Evolutionary conservation across 2,329 filamentous ascomycete genomes (phyloP).

Genomic region (Lasiodiplodia hormozganensis): DNA sequence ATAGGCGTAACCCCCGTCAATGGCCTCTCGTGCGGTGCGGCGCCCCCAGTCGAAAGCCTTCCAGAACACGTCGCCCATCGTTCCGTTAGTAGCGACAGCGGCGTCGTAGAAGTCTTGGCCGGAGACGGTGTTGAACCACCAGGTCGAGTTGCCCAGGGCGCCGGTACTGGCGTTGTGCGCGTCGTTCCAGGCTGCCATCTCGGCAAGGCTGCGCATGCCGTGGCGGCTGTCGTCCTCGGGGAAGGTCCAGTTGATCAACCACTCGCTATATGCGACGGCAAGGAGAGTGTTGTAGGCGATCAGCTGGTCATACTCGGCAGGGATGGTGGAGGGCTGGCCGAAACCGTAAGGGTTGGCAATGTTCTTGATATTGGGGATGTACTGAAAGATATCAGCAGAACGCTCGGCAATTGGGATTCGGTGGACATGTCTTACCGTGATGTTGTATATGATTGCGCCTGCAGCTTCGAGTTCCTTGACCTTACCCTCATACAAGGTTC

Average conservation of each 20-base stretch:
- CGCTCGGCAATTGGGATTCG: too few species aligned
- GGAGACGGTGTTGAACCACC: not conserved
- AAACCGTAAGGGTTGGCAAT: not conserved
- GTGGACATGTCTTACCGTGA: too few species aligned
- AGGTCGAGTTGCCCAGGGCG: not conserved
- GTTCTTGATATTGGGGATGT: not conserved
- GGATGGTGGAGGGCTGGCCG: not conserved
- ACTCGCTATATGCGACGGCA: not conserved
- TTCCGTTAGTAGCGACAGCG: not conserved
- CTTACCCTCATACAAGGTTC: too few species aligned
- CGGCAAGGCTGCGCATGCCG: not conserved
- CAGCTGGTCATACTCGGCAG: not conserved
- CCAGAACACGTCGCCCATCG: not conserved
- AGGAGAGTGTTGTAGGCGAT: not conserved
- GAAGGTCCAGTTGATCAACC: not conserved
- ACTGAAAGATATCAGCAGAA: not conserved
- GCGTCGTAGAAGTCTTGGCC: not conserved
- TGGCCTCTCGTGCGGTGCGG: not conserved
- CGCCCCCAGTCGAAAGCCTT: not conserved
- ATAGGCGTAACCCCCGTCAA: not conserved
- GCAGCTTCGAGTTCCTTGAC: too few species aligned
- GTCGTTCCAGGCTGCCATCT: constrained; percentile 4
- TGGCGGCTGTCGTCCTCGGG: not conserved
- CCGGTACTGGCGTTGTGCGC: constrained; percentile 1
- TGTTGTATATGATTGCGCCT: too few species aligned